Evolutionary conservation across 768 basidiomycete genomes (phyloP).

Genomic region (Mycena galericulata): DNA sequence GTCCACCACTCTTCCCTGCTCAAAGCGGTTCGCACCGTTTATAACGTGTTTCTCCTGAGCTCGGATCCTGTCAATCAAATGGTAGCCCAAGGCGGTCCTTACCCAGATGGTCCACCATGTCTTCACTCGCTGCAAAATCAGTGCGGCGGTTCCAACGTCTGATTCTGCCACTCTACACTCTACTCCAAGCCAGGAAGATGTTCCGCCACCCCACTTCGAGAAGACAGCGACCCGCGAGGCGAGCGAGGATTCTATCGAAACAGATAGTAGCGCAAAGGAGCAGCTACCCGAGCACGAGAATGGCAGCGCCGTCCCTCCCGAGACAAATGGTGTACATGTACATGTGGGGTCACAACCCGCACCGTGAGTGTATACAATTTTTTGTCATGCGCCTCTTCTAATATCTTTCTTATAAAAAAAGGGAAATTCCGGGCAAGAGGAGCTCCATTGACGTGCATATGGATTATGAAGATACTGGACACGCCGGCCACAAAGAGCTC

Average conservation of each 20-base stretch:
- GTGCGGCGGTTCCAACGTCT: conserved; percentile 38
- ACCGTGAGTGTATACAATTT: conserved; percentile 20
- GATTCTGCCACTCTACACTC: conserved; percentile 35
- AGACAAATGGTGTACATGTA: conserved; percentile 11
- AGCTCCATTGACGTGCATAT: conserved; percentile 50
- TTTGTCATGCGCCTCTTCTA: neutral
- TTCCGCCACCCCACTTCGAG: conserved; percentile 10
- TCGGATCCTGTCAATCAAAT: conserved; percentile 94
- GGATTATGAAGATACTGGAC: conserved; percentile 43
- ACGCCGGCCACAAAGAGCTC: conserved; percentile 56
- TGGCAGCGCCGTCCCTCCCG: neutral
- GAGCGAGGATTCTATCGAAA: conserved; percentile 21
- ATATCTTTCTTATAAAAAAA: conserved; percentile 32
- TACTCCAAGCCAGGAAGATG: conserved; percentile 35
- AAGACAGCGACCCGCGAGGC: conserved; percentile 18
- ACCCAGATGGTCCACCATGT: conserved; percentile 99
- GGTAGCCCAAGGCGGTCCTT: conserved; percentile 96
- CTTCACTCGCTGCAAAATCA: conserved; percentile 81
- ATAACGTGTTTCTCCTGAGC: conserved; percentile 96
- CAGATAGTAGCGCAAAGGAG: conserved; percentile 11
- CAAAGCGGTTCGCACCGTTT: conserved; percentile 97
- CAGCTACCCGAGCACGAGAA: conserved; percentile 18
- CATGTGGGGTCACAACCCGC: neutral
- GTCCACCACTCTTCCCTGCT: conserved; percentile 97
- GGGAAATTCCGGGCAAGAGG: conserved; percentile 49